These are phyloP conservation scores for Phytophthora quininea DNA, from an alignment of 352 stramenopile genomes.

Conservation along the genomic window DNA sequence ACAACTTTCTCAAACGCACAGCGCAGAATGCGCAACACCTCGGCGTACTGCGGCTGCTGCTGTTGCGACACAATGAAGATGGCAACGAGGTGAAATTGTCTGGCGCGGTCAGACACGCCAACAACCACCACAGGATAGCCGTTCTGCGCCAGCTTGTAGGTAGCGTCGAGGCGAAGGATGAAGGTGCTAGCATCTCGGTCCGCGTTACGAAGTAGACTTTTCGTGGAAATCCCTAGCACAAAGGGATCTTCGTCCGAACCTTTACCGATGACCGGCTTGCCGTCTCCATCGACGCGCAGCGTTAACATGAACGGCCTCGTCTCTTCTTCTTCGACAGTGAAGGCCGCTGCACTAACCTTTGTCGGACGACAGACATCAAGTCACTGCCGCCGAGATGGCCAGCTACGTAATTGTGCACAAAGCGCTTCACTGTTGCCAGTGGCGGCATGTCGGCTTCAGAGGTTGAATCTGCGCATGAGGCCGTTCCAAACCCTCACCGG, in stretches of 20 bases:
- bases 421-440: neutral
- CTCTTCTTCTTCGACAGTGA: neutral
- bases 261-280: neutral
- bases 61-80: constrained; percentile 12
- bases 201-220: neutral
- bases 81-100: constrained; percentile 12
- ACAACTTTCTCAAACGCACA: neutral
- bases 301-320: constrained; percentile 2
- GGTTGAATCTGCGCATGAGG: neutral
- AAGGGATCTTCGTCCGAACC: constrained; percentile 4
- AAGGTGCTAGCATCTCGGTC: neutral
- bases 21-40: neutral
- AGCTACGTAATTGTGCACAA: neutral
- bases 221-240: neutral
- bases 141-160: constrained; percentile 3
- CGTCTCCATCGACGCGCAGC: neutral
- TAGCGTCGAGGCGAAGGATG: constrained; percentile 18
- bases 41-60: constrained; percentile 6
- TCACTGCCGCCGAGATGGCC: neutral
- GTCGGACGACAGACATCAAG: neutral
- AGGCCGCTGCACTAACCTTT: neutral
- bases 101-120: neutral
- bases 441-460: neutral
- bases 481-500: neutral
- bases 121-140: constrained; percentile 11